Conservation (phyloP, 805 yeast genomes). For the Candida peoriensis region DNA sequence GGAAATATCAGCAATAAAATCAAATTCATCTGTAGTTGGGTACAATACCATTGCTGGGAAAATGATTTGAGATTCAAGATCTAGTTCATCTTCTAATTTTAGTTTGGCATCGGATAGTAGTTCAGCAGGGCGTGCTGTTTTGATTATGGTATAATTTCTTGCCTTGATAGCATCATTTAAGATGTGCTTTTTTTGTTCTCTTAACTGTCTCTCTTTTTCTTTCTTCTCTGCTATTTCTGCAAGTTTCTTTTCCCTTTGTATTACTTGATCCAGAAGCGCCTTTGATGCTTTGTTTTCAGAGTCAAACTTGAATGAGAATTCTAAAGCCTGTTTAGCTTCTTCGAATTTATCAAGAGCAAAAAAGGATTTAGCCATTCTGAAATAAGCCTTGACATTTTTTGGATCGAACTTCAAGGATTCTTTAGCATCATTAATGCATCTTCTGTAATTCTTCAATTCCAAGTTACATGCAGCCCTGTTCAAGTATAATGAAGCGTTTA, state of each 20-base stretch:
- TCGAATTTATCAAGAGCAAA: slow-evolving; percentile 58
- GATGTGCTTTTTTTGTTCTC: slow-evolving; percentile 35
- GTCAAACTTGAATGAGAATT: slow-evolving; percentile 62
- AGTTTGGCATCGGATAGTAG: slow-evolving; percentile 48
- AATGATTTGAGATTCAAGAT: slow-evolving; percentile 72
- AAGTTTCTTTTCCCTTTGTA: slow-evolving; percentile 30
- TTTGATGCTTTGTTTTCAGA: slow-evolving; percentile 52
- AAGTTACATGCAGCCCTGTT: slow-evolving; percentile 92
- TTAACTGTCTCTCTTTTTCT: slow-evolving; percentile 30
- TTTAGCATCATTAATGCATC: slow-evolving; percentile 82
- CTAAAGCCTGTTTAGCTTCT: slow-evolving; percentile 64
- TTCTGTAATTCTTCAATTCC: slow-evolving; percentile 77
- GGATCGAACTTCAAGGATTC: slow-evolving; percentile 62
- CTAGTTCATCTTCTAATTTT: slow-evolving; percentile 57
- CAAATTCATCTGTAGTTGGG: slow-evolving; percentile 82
- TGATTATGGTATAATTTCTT: slow-evolving; percentile 49
- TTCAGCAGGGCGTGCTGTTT: slow-evolving; percentile 51
- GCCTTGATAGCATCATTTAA: slow-evolving; percentile 55
- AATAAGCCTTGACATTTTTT: slow-evolving; percentile 76
- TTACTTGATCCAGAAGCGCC: slow-evolving; percentile 38
- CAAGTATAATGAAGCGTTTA: slow-evolving; percentile 60
- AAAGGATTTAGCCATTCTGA: slow-evolving; percentile 79
- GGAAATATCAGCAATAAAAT: slow-evolving; percentile 68
- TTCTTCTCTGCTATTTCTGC: slow-evolving; percentile 27
- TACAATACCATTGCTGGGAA: slow-evolving; percentile 78